Base-by-base conservation (phyloP, 192 early-diverging fungal species). In the Podila epicladia region DNA sequence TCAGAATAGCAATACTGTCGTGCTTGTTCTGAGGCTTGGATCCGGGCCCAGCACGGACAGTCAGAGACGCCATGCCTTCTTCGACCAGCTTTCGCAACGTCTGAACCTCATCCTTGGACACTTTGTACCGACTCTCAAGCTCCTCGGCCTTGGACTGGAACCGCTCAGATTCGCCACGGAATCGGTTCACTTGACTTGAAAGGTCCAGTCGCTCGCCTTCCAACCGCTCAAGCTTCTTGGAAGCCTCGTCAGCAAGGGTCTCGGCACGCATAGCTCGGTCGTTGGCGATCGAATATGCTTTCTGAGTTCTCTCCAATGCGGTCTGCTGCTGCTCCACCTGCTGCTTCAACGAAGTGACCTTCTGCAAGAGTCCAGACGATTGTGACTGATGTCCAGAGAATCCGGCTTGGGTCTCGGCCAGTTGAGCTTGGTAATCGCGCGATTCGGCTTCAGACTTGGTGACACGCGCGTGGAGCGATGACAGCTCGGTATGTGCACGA, bases 361-460 rank as follows among this genome's bases (percentile, higher is more conserved):
- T 71, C 38, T 68, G 64, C 8, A 71, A 49, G 29, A 74, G 58
- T 35, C 70, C 71, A 22, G 82, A 66, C 3, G 71, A 69, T 37
- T 74, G 65, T 12, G 67, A 72, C 60, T 82, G 85, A 61, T 79
- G 72, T 55, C 82, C 69, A 9, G 74, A 58, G 22, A 83, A 69
- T 71, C 84, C 83, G 1, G 79, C 68, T 22, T 71, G 80, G 19
- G 51, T 58, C 41, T 86, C 83, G 1, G 83, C 66, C 59, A 86
- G 60, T 19, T 75, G 72, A n/a, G 82, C 24, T 17, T 74, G 72
- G 45, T 73, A 75, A 6, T 87, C 82, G 5, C 88, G 55, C 2
- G 80, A 65, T 35, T 88, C 82, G 5, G 80, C 59, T 62, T 89
- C 88, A 9, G 87, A 85, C 33, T 73, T 72, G 13, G 82, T 68